Conservation (phyloP, 352 stramenopile species). For the Phytophthora colocasiae region DNA sequence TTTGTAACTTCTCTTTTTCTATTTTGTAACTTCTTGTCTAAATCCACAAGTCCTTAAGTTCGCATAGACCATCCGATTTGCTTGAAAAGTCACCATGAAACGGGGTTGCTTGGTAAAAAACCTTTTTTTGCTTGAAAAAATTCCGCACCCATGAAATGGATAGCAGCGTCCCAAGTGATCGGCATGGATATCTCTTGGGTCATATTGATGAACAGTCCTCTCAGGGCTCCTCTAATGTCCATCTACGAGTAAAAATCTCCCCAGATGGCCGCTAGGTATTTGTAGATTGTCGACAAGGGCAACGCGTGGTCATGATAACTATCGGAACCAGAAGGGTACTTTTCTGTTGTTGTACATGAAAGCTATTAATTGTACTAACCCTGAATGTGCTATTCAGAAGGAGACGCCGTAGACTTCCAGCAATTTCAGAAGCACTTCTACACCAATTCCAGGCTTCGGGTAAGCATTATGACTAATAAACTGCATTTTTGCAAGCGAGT, state of each 20-base stretch:
- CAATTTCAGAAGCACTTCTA: constrained; percentile 84
- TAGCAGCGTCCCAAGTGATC: constrained; percentile 82
- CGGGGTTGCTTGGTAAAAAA: no score
- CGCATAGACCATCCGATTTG: no score
- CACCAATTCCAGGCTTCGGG: constrained; percentile 60
- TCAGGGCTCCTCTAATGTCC: constrained; percentile 50
- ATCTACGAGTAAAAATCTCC: constrained; percentile 83
- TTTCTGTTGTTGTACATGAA: not conserved
- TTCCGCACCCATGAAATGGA: constrained; percentile 66
- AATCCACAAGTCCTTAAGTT: no score
- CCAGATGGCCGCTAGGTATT: constrained; percentile 84
- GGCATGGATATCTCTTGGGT: constrained; percentile 78
- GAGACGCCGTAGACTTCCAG: constrained; percentile 80
- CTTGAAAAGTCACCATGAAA: no score
- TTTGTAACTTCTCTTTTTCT: no score
- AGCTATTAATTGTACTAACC: not conserved
- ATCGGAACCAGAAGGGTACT: constrained; percentile 82
- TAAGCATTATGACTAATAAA: constrained; percentile 21
- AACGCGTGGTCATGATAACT: constrained; percentile 82
- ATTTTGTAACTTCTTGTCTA: no score
- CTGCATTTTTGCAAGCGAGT: constrained; percentile 31
- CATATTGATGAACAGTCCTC: constrained; percentile 84
- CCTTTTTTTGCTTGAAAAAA: no score
- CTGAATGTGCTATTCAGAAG: constrained; percentile 45
- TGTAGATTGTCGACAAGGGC: constrained; percentile 71